phyloP scores from a whole-genome alignment of 108 stramenopile genomes.

The Conticribra guillardii region DNA sequence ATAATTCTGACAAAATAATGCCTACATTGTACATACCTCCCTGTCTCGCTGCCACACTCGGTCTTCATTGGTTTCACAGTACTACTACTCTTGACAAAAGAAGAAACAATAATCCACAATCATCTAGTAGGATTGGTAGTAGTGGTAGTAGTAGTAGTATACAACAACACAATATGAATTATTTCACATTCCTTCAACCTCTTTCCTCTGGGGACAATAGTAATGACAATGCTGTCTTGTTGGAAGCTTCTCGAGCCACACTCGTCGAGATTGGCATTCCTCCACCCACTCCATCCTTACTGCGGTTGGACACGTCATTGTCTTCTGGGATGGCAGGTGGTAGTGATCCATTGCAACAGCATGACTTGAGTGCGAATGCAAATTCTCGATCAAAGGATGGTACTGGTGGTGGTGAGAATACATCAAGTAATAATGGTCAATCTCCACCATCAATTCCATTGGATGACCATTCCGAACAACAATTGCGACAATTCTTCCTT shows the following conservation, averaged over 20 bases:
- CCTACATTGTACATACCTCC: constrained; percentile 34
- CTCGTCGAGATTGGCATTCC: constrained; percentile 39
- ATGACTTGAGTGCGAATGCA: constrained; percentile 1
- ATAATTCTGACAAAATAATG: not conserved
- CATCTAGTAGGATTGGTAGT: no score
- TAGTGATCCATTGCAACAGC: no score
- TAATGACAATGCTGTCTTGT: constrained; percentile 2
- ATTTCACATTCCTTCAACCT: not conserved
- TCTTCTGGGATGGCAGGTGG: no score
- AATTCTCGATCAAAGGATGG: not conserved
- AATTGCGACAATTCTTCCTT: constrained; percentile 39
- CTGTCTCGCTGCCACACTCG: constrained; percentile 47
- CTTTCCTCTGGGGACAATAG: constrained; percentile 4
- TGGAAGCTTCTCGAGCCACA: constrained; percentile 28
- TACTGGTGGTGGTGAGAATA: not conserved
- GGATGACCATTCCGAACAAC: constrained; percentile 4
- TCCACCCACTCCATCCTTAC: constrained; percentile 17
- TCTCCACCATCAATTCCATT: not conserved
- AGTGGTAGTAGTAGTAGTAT: no score
- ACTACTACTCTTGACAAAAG: constrained; percentile 2
- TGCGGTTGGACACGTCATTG: no score
- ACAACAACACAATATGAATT: not conserved
- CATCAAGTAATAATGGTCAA: not conserved
- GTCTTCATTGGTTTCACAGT: constrained; percentile 34
- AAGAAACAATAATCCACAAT: no score